A percentile compares a stretch with the other conserved stretches of the same genome.
These are phyloP conservation scores for Avena insularis DNA, from an alignment of 176 grass and related monocot species.

Conservation along the genomic window DNA sequence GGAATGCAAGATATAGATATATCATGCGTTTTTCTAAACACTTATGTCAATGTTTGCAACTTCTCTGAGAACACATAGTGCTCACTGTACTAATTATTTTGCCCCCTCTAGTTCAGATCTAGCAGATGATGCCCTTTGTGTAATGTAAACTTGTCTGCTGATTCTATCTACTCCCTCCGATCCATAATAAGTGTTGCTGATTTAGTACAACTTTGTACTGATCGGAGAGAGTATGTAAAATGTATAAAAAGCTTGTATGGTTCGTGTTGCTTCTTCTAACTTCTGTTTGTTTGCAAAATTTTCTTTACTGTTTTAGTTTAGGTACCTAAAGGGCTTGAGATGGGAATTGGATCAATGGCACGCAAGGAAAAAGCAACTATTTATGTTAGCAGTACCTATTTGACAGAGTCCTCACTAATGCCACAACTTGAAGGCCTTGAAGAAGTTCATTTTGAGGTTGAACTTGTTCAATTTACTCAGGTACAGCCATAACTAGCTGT, in stretches of 20 bases:
- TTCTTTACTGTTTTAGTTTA: slow-evolving; percentile 61
- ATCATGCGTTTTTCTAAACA: slow-evolving; percentile 10
- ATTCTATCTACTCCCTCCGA: slow-evolving; percentile 1
- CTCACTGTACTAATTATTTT: not conserved
- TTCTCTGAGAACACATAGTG: slow-evolving; percentile 22
- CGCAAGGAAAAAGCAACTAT: slow-evolving; percentile 81
- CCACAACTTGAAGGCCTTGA: slow-evolving; percentile 70
- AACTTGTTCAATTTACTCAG: slow-evolving; percentile 92
- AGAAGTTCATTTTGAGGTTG: slow-evolving; percentile 89
- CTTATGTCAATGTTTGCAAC: slow-evolving; percentile 2
- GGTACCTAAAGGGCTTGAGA: slow-evolving; percentile 97
- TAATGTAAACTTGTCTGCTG: slow-evolving; percentile 20
- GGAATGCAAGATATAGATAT: slow-evolving; percentile 22
- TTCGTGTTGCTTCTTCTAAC: slow-evolving; percentile 40
- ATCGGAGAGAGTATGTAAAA: not conserved
- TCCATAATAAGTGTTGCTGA: no score
- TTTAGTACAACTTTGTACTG: no score
- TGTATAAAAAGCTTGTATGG: not conserved
- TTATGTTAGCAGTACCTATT: slow-evolving; percentile 81
- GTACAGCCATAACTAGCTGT: slow-evolving; percentile 49
- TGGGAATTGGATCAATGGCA: slow-evolving; percentile 90
- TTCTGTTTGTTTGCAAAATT: slow-evolving; percentile 41
- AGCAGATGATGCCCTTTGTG: not conserved
- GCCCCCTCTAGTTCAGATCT: slow-evolving; percentile 13
- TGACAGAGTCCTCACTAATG: slow-evolving; percentile 78